These are phyloP conservation scores for Aspergillus indologenus DNA, from an alignment of 495 filamentous ascomycete genomes.

Conservation along the genomic window DNA sequence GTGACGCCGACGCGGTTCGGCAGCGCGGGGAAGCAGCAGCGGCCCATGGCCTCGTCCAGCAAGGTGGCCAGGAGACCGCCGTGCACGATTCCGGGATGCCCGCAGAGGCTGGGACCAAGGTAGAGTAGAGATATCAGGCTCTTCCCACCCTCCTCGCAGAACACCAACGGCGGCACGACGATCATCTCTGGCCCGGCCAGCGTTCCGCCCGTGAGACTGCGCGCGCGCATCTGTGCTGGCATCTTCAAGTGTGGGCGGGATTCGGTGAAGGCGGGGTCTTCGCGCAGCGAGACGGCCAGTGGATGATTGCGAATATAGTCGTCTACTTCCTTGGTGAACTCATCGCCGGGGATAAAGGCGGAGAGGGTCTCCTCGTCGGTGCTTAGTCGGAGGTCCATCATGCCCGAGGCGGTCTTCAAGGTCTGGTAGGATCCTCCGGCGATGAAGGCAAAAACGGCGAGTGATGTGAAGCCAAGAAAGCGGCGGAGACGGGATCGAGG, in stretches of 20 bases:
- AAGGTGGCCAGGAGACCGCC: conserved; percentile 89
- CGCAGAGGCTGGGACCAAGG: conserved; percentile 78
- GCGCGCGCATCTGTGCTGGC: conserved; percentile 57
- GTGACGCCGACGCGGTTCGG: conserved; percentile 89
- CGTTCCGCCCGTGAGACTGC: conserved; percentile 81
- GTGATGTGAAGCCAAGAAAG: conserved; percentile 36
- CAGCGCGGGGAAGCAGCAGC: conserved; percentile 86
- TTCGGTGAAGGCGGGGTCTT: conserved; percentile 65
- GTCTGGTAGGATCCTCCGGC: conserved; percentile 31
- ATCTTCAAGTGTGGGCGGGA: conserved; percentile 86
- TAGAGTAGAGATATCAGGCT: conserved; percentile 71
- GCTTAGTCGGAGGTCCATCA: conserved; percentile 49
- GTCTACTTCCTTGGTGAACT: conserved; percentile 61
- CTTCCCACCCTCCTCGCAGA: conserved; percentile 68
- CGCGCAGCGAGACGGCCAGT: conserved; percentile 61
- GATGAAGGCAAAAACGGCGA: conserved; percentile 37
- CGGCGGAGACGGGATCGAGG: conserved; percentile 35
- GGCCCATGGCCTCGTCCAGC: conserved; percentile 85
- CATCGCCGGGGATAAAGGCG: conserved; percentile 62
- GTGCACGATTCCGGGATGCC: conserved; percentile 89
- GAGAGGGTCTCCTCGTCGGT: conserved; percentile 71
- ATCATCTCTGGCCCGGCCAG: conserved; percentile 73
- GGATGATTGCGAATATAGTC: conserved; percentile 73
- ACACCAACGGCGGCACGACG: conserved; percentile 77
- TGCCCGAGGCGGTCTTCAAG: conserved; percentile 21